A percentile compares a stretch with the other conserved stretches of the same genome.
These are phyloP conservation scores for Amanita pseudoporphyria DNA, from an alignment of 768 basidiomycete genomes.

Conservation along the genomic window DNA sequence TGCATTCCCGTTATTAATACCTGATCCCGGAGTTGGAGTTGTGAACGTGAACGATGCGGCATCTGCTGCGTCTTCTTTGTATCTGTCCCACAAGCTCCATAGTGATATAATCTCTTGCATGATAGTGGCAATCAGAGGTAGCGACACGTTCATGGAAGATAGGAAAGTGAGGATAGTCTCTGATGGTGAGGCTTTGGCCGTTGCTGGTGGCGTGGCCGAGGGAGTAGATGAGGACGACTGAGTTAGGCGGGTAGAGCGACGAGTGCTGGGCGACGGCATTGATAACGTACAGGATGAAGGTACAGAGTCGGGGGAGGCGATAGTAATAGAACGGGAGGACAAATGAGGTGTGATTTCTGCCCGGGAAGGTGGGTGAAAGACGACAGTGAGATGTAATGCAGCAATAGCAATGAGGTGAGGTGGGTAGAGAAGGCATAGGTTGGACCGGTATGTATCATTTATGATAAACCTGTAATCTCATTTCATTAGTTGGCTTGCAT, in stretches of 20 bases:
- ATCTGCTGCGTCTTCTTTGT: slow-evolving; percentile 49
- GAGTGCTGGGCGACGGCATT: slow-evolving; percentile 16
- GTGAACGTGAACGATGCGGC: slow-evolving; percentile 17
- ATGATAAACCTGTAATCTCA: slow-evolving; percentile 69
- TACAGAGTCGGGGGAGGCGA: slow-evolving; percentile 16
- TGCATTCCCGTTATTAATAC: slow-evolving; percentile 8
- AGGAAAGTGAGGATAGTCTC: slow-evolving; percentile 75
- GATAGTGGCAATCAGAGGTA: slow-evolving; percentile 73
- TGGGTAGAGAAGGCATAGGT: slow-evolving; percentile 88
- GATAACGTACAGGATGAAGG: slow-evolving; percentile 19
- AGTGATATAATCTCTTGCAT: slow-evolving; percentile 86
- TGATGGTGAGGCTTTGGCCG: slow-evolving; percentile 24
- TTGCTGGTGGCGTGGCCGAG: slow-evolving; percentile 13
- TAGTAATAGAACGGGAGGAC: slow-evolving; percentile 10
- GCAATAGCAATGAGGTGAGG: slow-evolving; percentile 93
- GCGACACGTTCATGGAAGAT: slow-evolving; percentile 76
- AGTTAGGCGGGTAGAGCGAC: slow-evolving; percentile 47
- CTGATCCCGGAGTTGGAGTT: slow-evolving; percentile 11
- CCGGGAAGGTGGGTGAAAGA: slow-evolving; percentile 55
- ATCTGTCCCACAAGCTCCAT: slow-evolving; percentile 84
- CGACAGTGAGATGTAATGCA: slow-evolving; percentile 81
- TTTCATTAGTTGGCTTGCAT: background rate
- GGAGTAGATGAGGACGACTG: slow-evolving; percentile 18
- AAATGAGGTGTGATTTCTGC: slow-evolving; percentile 29
- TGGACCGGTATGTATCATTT: slow-evolving; percentile 93